phyloP scores from a whole-genome alignment of 768 basidiomycete species.

The Paxillus rubicundulus region DNA sequence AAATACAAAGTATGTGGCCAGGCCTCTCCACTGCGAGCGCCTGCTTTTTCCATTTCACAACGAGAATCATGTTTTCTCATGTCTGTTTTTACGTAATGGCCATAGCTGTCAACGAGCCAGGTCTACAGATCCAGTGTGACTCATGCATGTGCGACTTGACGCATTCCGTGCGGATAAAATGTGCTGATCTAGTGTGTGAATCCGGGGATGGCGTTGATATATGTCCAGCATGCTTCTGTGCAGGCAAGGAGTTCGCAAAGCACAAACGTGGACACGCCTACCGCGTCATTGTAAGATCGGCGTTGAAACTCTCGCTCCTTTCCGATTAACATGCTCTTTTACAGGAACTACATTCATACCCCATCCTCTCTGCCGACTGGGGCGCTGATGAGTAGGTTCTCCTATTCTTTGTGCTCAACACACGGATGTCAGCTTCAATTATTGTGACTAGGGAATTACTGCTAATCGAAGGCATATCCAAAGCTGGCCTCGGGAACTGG shows the following conservation, averaged over 20 bases:
- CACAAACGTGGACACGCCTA: slow-evolving; percentile 89
- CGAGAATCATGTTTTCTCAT: slow-evolving; percentile 25
- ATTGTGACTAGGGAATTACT: slow-evolving; percentile 68
- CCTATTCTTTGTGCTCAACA: background rate
- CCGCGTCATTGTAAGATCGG: slow-evolving; percentile 73
- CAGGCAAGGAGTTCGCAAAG: slow-evolving; percentile 82
- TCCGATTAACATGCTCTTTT: slow-evolving; percentile 1
- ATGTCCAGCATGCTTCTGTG: slow-evolving; percentile 89
- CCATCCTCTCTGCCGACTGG: slow-evolving; percentile 94
- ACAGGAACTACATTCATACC: slow-evolving; percentile 94
- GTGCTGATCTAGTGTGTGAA: slow-evolving; percentile 78
- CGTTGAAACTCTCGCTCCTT: background rate
- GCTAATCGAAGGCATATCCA: slow-evolving; percentile 81
- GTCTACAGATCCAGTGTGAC: slow-evolving; percentile 82
- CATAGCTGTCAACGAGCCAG: slow-evolving; percentile 75
- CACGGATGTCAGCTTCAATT: slow-evolving; percentile 1
- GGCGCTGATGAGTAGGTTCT: slow-evolving; percentile 89
- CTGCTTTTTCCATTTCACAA: background rate
- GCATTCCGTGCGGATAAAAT: slow-evolving; percentile 95
- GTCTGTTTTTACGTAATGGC: slow-evolving; percentile 29
- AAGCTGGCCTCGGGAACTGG: slow-evolving; percentile 95
- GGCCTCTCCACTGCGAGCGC: background rate
- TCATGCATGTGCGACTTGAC: slow-evolving; percentile 85
- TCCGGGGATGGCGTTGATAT: slow-evolving; percentile 84
- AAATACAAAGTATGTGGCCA: slow-evolving; percentile 53